Evolutionary conservation across 2,329 filamentous ascomycete genomes (phyloP), one percentile per base, ranked within the genome.

Genomic region (Penicillium thymicola): DNA sequence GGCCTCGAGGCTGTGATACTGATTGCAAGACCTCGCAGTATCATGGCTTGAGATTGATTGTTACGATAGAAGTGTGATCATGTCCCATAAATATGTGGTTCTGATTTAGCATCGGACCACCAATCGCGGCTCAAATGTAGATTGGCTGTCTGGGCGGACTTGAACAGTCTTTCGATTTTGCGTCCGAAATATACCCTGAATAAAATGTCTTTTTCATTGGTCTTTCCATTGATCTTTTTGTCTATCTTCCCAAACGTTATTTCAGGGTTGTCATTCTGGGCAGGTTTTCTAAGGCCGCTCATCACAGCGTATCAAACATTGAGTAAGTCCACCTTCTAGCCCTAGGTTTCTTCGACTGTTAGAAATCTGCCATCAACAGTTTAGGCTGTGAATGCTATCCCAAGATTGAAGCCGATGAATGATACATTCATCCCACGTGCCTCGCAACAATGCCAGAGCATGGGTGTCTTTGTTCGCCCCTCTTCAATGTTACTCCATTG

Each of bases 401-500:
- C 16, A 23, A 48, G 10, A 25, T 8, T 32, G 27, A 40, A 9
- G 13, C 6, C 2, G 25, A 48, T 30, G 5, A 37, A 28, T 49
- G 38, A 2, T 25, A 14, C n/a, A 50, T 42, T 34, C 18, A 50
- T 40, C 10, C 14, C 54, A 43, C 23, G 34, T 49, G 34, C 51
- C 25, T 28, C 14, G 56, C 55, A 63, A 67, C 65, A 67, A 68
- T 68, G 59, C 51, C 32, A 59, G 48, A 50, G 55, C 30, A 54
- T 38, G 16, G 30, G n/a, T 48, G 44, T 46, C 60, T 63, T 67
- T 68, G 55, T 63, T 53, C 46, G 34, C 41, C 38, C 28, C n/a
- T 51, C 50, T 54, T 62, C 60, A 67, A 70, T 68, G 53, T 60
- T 63, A 58, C 64, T 59, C 58, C 51, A 58, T 66, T 56, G 27